Evolutionary conservation across 345 rosid species (phyloP).

Genomic region (Laguncularia racemosa): DNA sequence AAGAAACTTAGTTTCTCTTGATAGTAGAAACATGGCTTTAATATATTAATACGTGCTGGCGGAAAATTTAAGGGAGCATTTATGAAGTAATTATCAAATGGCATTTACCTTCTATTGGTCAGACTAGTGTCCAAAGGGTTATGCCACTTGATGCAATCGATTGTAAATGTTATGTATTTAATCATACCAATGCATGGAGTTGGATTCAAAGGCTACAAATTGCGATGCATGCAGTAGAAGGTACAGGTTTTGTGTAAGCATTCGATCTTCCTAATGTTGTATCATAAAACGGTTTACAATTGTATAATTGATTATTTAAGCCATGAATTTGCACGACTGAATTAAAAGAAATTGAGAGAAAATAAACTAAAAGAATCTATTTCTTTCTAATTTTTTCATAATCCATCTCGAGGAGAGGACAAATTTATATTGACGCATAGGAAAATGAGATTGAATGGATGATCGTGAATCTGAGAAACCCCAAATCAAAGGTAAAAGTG

Average conservation of each 20-base stretch:
- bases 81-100: constrained; percentile 23
- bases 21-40: constrained; percentile 33
- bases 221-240: constrained; percentile 27
- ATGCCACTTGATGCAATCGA: background rate
- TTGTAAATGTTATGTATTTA: too few relatives aligned
- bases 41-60: constrained; percentile 46
- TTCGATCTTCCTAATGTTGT: background rate
- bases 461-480: too few relatives aligned
- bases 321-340: constrained; percentile 30
- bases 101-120: background rate
- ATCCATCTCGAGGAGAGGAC: too few relatives aligned
- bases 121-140: too few relatives aligned
- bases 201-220: constrained; percentile 28
- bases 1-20: constrained; percentile 34
- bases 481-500: too few relatives aligned
- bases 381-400: too few relatives aligned
- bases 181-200: constrained; percentile 11
- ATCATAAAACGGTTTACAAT: too few relatives aligned
- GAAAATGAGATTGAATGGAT: too few relatives aligned
- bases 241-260: background rate
- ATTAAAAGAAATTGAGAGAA: too few relatives aligned
- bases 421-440: too few relatives aligned
- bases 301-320: background rate
- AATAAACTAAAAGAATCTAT: too few relatives aligned
- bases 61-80: constrained; percentile 31